phyloP scores from a whole-genome alignment of 495 filamentous ascomycete species.

The Penicillium manginii region DNA sequence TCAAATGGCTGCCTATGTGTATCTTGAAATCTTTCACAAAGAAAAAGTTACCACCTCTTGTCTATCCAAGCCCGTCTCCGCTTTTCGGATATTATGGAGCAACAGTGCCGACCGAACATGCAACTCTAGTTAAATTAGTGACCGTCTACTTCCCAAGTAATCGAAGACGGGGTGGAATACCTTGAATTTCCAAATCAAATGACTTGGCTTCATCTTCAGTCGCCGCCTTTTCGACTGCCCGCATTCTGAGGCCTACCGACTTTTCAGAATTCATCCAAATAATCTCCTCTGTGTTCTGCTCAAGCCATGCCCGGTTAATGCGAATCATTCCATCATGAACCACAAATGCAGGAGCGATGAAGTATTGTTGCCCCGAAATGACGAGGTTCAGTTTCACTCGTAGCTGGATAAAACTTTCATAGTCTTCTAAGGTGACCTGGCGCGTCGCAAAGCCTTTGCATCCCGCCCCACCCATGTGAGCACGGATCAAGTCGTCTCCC shows the following conservation, averaged over 20 bases:
- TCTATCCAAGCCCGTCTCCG: not conserved
- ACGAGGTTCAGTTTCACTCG: slow-evolving; percentile 3
- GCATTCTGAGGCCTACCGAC: slow-evolving; percentile 2
- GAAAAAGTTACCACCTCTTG: not conserved
- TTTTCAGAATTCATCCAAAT: slow-evolving; percentile 7
- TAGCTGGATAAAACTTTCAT: slow-evolving; percentile 12
- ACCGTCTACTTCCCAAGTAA: not conserved
- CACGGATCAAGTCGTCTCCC: not conserved
- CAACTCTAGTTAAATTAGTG: not conserved
- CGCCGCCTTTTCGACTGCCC: not conserved
- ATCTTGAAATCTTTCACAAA: not conserved
- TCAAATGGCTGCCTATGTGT: not conserved
- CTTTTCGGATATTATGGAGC: not conserved
- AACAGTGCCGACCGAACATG: slow-evolving; percentile 1
- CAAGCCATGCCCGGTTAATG: not conserved
- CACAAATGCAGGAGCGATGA: not conserved
- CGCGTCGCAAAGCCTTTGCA: slow-evolving; percentile 1
- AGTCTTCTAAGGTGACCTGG: not conserved
- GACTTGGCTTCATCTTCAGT: slow-evolving; percentile 1
- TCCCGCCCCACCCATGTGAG: not conserved
- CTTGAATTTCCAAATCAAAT: slow-evolving; percentile 4
- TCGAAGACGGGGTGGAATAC: not conserved
- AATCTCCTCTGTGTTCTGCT: not conserved
- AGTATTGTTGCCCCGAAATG: not conserved
- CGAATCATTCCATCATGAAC: slow-evolving; percentile 7